Percentiles rank a stretch among this genome's conserved stretches.
These are phyloP conservation scores for Colletotrichum echinochloae DNA, from an alignment of 2,329 filamentous ascomycete genomes.

Conservation along the genomic window DNA sequence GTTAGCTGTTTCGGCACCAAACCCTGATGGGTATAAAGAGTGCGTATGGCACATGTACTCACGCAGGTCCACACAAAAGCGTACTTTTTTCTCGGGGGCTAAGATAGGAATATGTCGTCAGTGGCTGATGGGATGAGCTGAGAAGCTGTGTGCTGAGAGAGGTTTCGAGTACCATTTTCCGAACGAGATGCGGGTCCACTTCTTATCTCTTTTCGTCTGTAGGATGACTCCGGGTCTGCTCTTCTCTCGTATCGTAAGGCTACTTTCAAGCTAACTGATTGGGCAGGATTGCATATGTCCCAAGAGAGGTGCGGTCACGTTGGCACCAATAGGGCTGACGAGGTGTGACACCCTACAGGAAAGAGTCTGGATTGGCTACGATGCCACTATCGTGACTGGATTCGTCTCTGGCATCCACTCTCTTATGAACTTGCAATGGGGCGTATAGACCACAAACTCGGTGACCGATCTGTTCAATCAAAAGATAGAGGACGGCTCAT, in stretches of 20 bases:
- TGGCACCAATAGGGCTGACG: background rate
- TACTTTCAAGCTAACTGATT: background rate
- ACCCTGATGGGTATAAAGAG: background rate
- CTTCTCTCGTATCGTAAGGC: background rate
- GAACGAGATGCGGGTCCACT: background rate
- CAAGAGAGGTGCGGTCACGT: background rate
- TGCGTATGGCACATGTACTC: background rate
- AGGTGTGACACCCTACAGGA: background rate
- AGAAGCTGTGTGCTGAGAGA: background rate
- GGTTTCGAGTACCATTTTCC: background rate
- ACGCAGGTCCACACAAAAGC: constrained; percentile 11
- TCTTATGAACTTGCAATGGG: no score
- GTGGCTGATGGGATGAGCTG: background rate
- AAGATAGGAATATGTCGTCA: background rate
- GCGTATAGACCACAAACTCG: no score
- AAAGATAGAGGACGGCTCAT: no score
- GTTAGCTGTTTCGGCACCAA: background rate
- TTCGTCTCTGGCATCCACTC: no score
- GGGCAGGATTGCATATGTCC: background rate
- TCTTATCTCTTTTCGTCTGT: background rate
- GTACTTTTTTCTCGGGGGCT: background rate
- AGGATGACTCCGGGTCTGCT: background rate
- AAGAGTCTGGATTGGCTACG: background rate
- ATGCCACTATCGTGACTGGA: background rate
- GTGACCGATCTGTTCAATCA: no score